phyloP scores from a whole-genome alignment of 1,284 basidiomycete species.

The Ganoderma resinaceum region DNA sequence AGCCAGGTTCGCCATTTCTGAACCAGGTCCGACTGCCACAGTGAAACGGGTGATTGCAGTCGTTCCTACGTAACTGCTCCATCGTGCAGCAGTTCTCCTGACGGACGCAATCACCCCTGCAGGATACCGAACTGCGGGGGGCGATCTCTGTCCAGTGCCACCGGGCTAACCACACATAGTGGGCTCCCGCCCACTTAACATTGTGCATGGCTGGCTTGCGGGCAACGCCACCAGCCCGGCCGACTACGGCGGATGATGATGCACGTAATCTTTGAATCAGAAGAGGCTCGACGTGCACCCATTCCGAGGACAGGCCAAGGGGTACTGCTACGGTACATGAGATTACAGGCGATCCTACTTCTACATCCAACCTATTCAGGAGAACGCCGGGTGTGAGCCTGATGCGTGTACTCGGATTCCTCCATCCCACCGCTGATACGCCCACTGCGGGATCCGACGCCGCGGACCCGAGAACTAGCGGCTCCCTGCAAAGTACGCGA shows the following conservation, averaged over 20 bases:
- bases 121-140: neutral
- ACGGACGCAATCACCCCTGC: neutral
- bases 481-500: neutral
- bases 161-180: conserved; percentile 6
- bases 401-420: conserved; percentile 1
- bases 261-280: neutral
- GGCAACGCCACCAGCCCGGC: neutral
- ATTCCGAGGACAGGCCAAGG: neutral
- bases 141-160: neutral
- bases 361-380: neutral
- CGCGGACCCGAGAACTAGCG: conserved; percentile 10
- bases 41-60: neutral
- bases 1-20: neutral
- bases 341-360: neutral
- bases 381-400: neutral
- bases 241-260: neutral
- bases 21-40: neutral
- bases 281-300: neutral
- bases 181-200: neutral
- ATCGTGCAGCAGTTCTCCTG: neutral
- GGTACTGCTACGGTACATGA: neutral
- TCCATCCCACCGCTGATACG: neutral
- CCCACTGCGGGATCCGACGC: conserved; percentile 2
- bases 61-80: neutral
- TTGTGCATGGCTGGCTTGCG: neutral